Percentiles rank a stretch among this genome's conserved stretches.
Conservation (phyloP, 257 asterid genomes). For the Solanum dulcamara region DNA sequence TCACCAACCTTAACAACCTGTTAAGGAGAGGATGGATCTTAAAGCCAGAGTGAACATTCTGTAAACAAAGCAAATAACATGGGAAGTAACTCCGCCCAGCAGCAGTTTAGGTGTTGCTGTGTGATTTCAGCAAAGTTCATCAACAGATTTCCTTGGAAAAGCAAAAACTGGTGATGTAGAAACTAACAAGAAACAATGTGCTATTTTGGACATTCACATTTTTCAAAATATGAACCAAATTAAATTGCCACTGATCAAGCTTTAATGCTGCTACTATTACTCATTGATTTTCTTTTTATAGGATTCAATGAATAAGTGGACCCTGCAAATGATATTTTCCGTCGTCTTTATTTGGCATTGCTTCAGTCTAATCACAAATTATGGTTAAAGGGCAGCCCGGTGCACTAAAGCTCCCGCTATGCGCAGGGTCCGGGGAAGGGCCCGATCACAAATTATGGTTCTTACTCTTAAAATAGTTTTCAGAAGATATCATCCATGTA, state of each 20-base stretch:
- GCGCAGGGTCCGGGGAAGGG: too few relatives aligned
- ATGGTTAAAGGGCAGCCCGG: too few relatives aligned
- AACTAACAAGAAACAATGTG: not conserved
- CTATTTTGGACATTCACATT: not conserved
- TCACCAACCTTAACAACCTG: slow-evolving; percentile 98
- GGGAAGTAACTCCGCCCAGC: not conserved
- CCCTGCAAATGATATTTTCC: not conserved
- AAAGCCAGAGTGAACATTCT: not conserved
- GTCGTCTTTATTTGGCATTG: not conserved
- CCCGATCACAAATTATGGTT: not conserved
- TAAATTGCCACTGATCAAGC: not conserved
- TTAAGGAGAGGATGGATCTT: not conserved
- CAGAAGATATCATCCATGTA: not conserved
- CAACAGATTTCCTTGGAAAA: not conserved
- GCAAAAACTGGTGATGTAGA: not conserved
- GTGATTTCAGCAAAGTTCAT: not conserved
- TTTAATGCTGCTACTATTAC: not conserved
- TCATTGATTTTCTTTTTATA: not conserved
- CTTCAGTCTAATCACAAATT: not conserved
- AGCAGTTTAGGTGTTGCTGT: not conserved
- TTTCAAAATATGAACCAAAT: not conserved
- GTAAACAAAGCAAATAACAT: not conserved
- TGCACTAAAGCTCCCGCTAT: too few relatives aligned
- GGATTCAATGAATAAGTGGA: not conserved
- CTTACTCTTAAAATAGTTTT: not conserved